A percentile compares a stretch with the other conserved stretches of the same genome.
These are phyloP conservation scores for Sordaria brevicollis DNA, from an alignment of 495 filamentous ascomycete species.

Conservation along the genomic window DNA sequence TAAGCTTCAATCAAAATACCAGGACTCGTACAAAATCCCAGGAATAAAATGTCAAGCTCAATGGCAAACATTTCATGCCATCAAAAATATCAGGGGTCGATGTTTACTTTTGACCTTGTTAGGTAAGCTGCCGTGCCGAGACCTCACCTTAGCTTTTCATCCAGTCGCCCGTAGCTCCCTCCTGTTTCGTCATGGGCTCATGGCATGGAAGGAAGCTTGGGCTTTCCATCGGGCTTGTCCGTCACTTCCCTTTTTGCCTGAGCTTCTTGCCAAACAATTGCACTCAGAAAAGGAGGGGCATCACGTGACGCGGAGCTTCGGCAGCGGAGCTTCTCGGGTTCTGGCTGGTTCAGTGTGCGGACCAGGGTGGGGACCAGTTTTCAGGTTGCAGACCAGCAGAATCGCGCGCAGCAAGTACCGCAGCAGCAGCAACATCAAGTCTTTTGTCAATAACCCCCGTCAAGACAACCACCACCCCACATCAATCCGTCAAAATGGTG, in stretches of 20 bases:
- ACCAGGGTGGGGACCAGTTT: constrained; percentile 18
- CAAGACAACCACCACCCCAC: constrained; percentile 9
- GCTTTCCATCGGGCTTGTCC: no score
- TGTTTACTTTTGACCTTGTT: not conserved
- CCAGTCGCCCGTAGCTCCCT: not conserved
- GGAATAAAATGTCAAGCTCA: not conserved
- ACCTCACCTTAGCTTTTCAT: not conserved
- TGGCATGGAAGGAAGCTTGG: not conserved
- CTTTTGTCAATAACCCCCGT: not conserved
- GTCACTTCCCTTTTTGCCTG: no score
- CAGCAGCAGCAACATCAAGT: not conserved
- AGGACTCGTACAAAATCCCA: not conserved
- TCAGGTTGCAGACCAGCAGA: constrained; percentile 7
- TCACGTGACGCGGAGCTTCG: constrained; percentile 22
- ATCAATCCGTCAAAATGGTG: constrained; percentile 70
- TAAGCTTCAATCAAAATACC: not conserved
- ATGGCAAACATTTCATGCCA: not conserved
- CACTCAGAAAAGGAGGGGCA: not conserved
- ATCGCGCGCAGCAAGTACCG: not conserved
- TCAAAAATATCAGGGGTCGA: not conserved
- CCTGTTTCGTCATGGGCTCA: not conserved
- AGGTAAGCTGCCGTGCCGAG: not conserved
- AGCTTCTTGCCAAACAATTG: not conserved
- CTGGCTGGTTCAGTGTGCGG: not conserved
- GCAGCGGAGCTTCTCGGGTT: constrained; percentile 21